Evolutionary conservation across 257 asterid species (phyloP).

Genomic region (Cruciata laevipes): DNA sequence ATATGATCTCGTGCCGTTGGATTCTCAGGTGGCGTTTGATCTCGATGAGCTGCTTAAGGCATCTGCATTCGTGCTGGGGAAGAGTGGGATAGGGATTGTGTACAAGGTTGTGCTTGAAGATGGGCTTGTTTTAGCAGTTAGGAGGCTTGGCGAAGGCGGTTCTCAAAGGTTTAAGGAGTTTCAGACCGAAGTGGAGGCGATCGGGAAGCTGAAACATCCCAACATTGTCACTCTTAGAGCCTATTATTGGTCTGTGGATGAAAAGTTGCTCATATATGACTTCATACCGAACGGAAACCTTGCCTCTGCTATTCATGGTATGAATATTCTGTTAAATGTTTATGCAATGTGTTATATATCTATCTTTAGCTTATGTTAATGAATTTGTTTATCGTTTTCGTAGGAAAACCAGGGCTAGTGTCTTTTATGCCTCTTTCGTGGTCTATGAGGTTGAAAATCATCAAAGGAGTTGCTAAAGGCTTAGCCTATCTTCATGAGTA

Average conservation of each 20-base stretch:
- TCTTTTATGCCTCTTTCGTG: constrained; percentile 66
- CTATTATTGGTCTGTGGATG: constrained; percentile 92
- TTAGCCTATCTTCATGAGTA: constrained; percentile 70
- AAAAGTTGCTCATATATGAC: constrained; percentile 78
- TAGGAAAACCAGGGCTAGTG: constrained; percentile 69
- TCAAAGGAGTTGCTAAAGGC: constrained; percentile 85
- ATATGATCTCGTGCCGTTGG: constrained; percentile 63
- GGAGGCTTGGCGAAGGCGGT: constrained; percentile 92
- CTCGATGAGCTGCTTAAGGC: constrained; percentile 88
- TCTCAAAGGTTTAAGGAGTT: constrained; percentile 85
- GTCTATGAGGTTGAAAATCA: constrained; percentile 57
- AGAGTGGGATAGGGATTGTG: constrained; percentile 84
- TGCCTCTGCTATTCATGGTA: constrained; percentile 69
- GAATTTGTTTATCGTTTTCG: background rate
- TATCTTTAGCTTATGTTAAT: background rate
- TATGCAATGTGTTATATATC: background rate
- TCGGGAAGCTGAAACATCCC: constrained; percentile 82
- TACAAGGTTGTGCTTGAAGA: constrained; percentile 91
- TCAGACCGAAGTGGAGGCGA: constrained; percentile 80
- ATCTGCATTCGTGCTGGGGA: constrained; percentile 85
- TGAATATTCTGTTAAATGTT: background rate
- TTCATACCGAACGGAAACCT: constrained; percentile 81
- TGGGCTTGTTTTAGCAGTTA: constrained; percentile 69
- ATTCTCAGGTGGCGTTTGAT: constrained; percentile 63
- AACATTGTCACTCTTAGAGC: constrained; percentile 70